Evolutionary conservation across 129 eudicot species (phyloP).

Genomic region (Heracleum sosnowskyi): DNA sequence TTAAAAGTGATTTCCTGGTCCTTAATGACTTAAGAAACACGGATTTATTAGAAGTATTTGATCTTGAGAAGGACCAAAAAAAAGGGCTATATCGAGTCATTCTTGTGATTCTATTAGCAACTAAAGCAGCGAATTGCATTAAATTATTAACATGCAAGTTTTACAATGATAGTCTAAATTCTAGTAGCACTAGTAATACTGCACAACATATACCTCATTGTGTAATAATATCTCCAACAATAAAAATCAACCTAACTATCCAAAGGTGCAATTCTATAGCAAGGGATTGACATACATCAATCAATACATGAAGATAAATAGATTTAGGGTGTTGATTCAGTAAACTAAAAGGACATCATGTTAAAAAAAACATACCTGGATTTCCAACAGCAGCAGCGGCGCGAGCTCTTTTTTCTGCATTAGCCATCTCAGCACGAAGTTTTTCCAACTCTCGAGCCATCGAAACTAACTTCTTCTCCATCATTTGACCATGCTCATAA

Average conservation of each 20-base stretch:
- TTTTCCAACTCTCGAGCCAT: slow-evolving; percentile 95
- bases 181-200: not conserved
- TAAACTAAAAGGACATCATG: not conserved
- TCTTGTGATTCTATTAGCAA: not conserved
- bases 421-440: slow-evolving; percentile 91
- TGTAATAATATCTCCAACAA: too few species aligned
- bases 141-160: not conserved
- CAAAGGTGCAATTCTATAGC: not conserved
- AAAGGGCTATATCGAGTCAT: not conserved
- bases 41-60: not conserved
- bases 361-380: slow-evolving; percentile 42
- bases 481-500: slow-evolving; percentile 82
- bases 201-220: not conserved
- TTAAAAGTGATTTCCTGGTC: not conserved
- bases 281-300: not conserved
- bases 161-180: not conserved
- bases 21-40: not conserved
- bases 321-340: not conserved
- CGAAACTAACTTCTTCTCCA: slow-evolving; percentile 78
- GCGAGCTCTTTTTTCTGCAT: slow-evolving; percentile 83
- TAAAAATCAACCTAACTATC: not conserved
- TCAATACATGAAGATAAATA: not conserved
- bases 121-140: not conserved
- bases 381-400: slow-evolving; percentile 61
- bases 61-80: not conserved